phyloP scores from a whole-genome alignment of 2,329 filamentous ascomycete genomes.

The Stromatinia cepivora region DNA sequence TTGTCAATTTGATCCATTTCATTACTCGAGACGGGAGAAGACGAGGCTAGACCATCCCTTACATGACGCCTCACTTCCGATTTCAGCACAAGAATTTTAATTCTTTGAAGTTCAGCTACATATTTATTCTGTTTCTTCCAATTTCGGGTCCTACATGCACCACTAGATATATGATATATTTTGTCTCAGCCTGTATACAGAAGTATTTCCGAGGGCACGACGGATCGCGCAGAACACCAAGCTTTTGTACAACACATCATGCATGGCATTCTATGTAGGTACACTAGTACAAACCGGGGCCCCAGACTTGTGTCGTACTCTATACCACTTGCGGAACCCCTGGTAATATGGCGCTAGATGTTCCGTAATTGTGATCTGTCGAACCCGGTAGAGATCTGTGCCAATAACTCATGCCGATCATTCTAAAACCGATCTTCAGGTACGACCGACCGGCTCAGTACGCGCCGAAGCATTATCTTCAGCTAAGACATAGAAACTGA shows the following conservation, averaged over 20 bases:
- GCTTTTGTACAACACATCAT: not conserved
- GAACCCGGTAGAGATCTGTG: not conserved
- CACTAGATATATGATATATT: not conserved
- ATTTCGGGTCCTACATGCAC: no score
- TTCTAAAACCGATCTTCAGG: not conserved
- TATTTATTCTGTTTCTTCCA: not conserved
- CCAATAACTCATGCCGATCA: not conserved
- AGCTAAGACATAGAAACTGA: not conserved
- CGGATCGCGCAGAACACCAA: not conserved
- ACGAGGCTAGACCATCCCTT: not conserved
- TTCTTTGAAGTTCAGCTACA: not conserved
- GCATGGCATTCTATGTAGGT: not conserved
- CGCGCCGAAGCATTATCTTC: not conserved
- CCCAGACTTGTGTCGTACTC: not conserved
- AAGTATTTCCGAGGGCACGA: not conserved
- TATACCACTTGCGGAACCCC: not conserved
- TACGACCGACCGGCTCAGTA: not conserved
- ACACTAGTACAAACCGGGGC: not conserved
- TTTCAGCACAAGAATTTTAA: not conserved
- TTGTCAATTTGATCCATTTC: not conserved
- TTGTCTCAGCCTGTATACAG: not conserved
- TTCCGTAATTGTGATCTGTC: not conserved
- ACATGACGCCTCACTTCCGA: not conserved
- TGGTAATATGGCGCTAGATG: not conserved
- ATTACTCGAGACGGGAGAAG: not conserved